Percentiles rank a stretch among this genome's conserved stretches.
These are phyloP conservation scores for Perilla frutescens DNA, from an alignment of 257 asterid genomes.

Conservation along the genomic window DNA sequence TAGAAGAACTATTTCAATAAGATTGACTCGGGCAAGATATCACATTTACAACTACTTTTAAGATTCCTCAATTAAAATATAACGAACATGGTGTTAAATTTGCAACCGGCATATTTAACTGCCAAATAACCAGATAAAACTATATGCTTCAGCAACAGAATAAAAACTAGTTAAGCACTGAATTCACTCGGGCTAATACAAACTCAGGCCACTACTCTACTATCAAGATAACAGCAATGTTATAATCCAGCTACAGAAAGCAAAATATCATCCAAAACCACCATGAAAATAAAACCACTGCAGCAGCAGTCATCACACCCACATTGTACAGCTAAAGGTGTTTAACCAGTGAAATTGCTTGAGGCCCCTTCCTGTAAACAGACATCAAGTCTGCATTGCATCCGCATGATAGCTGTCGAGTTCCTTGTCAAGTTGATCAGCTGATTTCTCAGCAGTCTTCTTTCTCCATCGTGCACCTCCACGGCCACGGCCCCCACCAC, in stretches of 20 bases:
- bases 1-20: too few species aligned
- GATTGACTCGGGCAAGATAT: too few species aligned
- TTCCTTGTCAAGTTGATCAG: conserved; percentile 91
- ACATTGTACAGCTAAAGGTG: conserved; percentile 26
- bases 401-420: conserved; percentile 82
- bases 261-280: conserved; percentile 4
- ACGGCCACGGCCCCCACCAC: conserved; percentile 50
- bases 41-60: too few species aligned
- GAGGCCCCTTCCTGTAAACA: background rate
- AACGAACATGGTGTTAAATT: too few species aligned
- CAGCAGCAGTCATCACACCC: conserved; percentile 5
- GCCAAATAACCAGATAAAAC: too few species aligned
- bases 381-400: conserved; percentile 54
- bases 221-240: background rate
- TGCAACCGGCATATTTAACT: background rate
- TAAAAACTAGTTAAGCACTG: background rate
- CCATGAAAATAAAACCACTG: background rate
- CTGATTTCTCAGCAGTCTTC: conserved; percentile 64
- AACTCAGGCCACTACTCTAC: conserved; percentile 11
- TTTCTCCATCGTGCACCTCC: conserved; percentile 53
- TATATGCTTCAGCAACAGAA: background rate
- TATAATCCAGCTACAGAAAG: conserved; percentile 19
- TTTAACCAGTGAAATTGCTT: too few species aligned
- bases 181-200: background rate
- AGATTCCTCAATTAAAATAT: too few species aligned